Conservation (phyloP, 2,329 filamentous ascomycete species). For the Cordyceps fumosorosea region DNA sequence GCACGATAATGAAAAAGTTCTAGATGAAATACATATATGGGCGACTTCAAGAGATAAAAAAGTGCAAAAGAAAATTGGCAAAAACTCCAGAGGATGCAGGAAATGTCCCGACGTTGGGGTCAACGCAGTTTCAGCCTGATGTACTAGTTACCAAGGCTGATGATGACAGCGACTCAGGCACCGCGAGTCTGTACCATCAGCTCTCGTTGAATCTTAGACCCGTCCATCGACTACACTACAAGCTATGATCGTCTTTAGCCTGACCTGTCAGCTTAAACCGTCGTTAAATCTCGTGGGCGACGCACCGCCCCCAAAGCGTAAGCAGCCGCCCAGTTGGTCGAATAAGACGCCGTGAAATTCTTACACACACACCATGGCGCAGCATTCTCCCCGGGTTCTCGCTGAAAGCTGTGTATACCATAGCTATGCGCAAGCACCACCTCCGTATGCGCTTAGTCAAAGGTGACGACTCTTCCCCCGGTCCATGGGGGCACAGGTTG, state of each 20-base stretch:
- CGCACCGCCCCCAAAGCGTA: background rate
- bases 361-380: background rate
- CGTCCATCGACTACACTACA: background rate
- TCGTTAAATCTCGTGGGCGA: conserved; percentile 5
- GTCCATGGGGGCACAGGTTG: background rate
- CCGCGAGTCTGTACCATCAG: background rate
- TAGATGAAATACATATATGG: too few species aligned
- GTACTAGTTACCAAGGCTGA: too few species aligned
- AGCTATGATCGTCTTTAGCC: background rate
- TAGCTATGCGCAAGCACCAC: background rate
- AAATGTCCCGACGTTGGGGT: too few species aligned
- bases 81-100: too few species aligned
- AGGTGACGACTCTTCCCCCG: background rate
- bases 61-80: too few species aligned
- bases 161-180: too few species aligned
- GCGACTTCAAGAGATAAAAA: too few species aligned
- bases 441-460: background rate
- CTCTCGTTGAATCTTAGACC: conserved; percentile 4
- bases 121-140: too few species aligned
- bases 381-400: background rate
- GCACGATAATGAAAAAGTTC: too few species aligned
- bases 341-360: background rate
- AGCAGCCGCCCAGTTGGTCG: background rate
- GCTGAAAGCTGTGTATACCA: background rate
- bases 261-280: conserved; percentile 2